Evolutionary conservation across 371 early-diverging fungal species (phyloP), one percentile per base, ranked within the genome.

Genomic region (Mortierella sp.): DNA sequence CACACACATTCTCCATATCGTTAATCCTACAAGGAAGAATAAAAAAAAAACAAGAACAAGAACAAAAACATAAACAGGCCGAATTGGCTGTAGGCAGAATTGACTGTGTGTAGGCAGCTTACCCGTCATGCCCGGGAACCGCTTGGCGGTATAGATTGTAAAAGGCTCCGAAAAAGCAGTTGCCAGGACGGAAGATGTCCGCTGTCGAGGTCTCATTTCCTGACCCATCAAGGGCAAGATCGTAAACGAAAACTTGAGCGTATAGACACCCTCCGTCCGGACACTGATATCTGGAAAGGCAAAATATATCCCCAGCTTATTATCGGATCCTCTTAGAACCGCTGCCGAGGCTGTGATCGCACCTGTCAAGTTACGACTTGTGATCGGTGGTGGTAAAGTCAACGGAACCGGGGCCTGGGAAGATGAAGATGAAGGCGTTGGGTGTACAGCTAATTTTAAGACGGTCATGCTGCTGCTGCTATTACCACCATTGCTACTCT

Each of bases 241-340:
- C n/a, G 30, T 61, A 23, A 45, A 14, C 21, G 26, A 60, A 21
- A 95, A 95, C 64, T 86, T 88, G 30, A 95, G 74, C 1, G 91
- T 86, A 71, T 93, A 95, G 11, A 83, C 72, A 0, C 95, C 95
- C 61, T 94, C 93, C 60, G 92, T 90, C 25, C 95, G 84, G 48
- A 95, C 90, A 15, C 89, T 88, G 21, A 95, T 75, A 70, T 94
- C 94, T 5, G 93, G 93, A 69, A 94, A 95, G n/a, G 93, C 94
- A 81, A 95, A 95, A 71, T 91, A 93, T 21, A 89, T 85, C 1
- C 92, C 93, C 52, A 87, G 88, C 68, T 86, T 84, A 44, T 86
- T 86, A 63, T 90, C 84, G n/a, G 87, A 73, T 57, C 91, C 88
- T 62, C 87, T 88, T 19, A 93, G 70, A 14, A 91, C 66, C 66